Conservation (phyloP, 2,329 filamentous ascomycete genomes). For the Aureobasidium melanogenum region DNA sequence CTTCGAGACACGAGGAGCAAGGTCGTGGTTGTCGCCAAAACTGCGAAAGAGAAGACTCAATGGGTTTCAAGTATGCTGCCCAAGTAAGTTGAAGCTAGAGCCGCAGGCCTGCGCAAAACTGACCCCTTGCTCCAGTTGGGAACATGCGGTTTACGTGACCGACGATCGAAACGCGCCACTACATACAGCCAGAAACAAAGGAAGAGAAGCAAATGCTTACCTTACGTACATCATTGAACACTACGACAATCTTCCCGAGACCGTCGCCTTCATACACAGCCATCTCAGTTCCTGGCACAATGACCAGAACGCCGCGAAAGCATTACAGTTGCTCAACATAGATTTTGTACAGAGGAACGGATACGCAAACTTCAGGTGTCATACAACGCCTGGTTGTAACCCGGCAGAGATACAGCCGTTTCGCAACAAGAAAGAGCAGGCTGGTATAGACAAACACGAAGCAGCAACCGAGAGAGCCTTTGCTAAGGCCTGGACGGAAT, state of each 20-base stretch:
- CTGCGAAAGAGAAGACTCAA: conserved; percentile 34
- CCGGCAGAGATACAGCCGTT: conserved; percentile 42
- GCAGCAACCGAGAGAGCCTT: conserved; percentile 41
- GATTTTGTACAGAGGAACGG: conserved; percentile 41
- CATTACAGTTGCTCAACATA: conserved; percentile 31
- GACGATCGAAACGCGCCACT: conserved; percentile 21
- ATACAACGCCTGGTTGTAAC: conserved; percentile 41
- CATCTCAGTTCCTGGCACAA: conserved; percentile 18
- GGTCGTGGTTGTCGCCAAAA: conserved; percentile 32
- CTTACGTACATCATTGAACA: conserved; percentile 40
- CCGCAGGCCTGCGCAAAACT: background rate
- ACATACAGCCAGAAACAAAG: conserved; percentile 29
- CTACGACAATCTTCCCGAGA: conserved; percentile 28
- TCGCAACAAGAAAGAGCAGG: conserved; percentile 20
- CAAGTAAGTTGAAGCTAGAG: conserved; percentile 27
- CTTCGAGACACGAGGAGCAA: conserved; percentile 7
- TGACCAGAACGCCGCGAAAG: conserved; percentile 12
- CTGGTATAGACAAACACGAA: conserved; percentile 21
- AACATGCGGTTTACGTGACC: conserved; percentile 37
- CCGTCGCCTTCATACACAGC: conserved; percentile 23
- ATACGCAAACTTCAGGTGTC: conserved; percentile 47
- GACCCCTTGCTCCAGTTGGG: conserved; percentile 24
- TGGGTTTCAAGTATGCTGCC: conserved; percentile 39
- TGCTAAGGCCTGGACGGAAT: conserved; percentile 38
- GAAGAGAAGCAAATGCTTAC: conserved; percentile 39